Evolutionary conservation across 1,139 yeast species (phyloP), one percentile per base, ranked within the genome.

Genomic region (Yamadazyma sp.): DNA sequence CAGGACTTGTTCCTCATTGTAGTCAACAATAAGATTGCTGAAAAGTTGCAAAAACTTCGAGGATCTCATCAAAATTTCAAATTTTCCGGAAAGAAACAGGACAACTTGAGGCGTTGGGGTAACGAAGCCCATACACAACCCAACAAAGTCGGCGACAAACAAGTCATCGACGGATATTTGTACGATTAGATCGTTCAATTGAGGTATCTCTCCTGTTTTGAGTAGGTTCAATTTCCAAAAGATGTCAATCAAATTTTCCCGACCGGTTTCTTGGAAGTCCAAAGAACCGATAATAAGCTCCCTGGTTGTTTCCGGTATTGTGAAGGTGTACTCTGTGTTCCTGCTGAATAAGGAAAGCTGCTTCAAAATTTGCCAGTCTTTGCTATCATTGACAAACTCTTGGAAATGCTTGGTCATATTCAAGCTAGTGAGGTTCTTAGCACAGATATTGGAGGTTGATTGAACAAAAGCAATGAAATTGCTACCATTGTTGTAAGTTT

Each of bases 401-500:
- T 78, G 80, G n/a, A 82, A 53, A 40, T 61, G 69, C 14, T 65
- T 69, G 1, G 56, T 50, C n/a, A 63, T 48, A 3, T 79, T 78
- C 47, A 77, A 78, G 20, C 69, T 65, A 12, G 67, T 33, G 2
- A 78, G 55, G 50, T 75, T 79, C 11, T 73, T 73, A 36, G 57
- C 58, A 9, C 77, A 58, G 7, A 76, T 46, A 6, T 64, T 69
- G 25, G 71, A 55, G 6, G 76, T 57, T 3, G 76, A 53, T 32
- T 77, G 76, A 12, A 77, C 61, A 47, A 83, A 82, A 2, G 74
- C 61, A 35, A 80, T 53, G 56, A 74, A 76, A 37, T 66, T 56
- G 27, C 50, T 29, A 11, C 75, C 69, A 42, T 57, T 41, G 37
- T 67, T 58, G 12, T 63, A 48, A 1, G 48, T 44, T 24, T 56